Conservation (phyloP, 352 stramenopile species). For the Phytophthora ohioensis region DNA sequence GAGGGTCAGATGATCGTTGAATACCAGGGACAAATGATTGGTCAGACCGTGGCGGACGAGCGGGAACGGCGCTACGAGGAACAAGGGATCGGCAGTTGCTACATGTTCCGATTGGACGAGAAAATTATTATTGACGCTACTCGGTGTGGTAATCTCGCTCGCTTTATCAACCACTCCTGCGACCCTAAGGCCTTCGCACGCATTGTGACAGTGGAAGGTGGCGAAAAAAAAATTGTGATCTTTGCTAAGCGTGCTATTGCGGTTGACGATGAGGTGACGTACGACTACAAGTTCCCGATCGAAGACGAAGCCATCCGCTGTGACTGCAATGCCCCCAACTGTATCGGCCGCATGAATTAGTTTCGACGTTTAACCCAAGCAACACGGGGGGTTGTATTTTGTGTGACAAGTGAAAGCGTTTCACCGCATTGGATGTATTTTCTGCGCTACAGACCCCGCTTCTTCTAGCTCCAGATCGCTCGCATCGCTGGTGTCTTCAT, state of each 20-base stretch:
- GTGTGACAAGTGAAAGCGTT: neutral
- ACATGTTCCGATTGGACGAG: conserved; percentile 91
- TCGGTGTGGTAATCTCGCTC: conserved; percentile 92
- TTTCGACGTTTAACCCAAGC: conserved; percentile 8
- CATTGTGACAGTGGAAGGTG: conserved; percentile 82
- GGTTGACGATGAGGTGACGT: conserved; percentile 94
- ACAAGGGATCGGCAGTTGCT: conserved; percentile 94
- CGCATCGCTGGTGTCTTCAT: too few relatives aligned
- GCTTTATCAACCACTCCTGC: conserved; percentile 98
- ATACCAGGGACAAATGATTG: conserved; percentile 95
- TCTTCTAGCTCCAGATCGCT: too few relatives aligned
- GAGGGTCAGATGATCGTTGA: conserved; percentile 97
- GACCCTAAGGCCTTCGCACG: conserved; percentile 93
- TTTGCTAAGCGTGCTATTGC: conserved; percentile 94
- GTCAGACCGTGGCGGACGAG: conserved; percentile 92
- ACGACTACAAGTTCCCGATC: conserved; percentile 98
- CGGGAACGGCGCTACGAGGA: conserved; percentile 95
- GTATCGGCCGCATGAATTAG: conserved; percentile 96
- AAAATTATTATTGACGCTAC: conserved; percentile 96
- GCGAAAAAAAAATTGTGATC: conserved; percentile 94
- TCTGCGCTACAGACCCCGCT: neutral
- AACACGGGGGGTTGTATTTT: neutral
- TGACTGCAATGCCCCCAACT: conserved; percentile 94
- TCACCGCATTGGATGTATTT: neutral
- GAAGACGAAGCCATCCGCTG: conserved; percentile 95